Evolutionary conservation across 371 early-diverging fungal species (phyloP), one percentile per base, ranked within the genome.

Genomic region (Thermomucor indicae-seudaticae): DNA sequence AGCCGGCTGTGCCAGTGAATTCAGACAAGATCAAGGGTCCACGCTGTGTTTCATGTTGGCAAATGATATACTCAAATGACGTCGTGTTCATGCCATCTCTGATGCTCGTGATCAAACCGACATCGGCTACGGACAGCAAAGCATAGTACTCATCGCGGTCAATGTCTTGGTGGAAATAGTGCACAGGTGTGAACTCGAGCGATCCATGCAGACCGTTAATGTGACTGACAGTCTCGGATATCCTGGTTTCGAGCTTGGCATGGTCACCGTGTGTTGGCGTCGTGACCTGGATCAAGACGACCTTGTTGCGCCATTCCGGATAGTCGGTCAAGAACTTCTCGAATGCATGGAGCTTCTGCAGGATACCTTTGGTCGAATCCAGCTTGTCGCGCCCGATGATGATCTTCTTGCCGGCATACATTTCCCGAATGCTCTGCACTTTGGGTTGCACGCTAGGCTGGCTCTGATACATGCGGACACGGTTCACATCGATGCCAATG

Each of bases 11-110:
- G 12, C 98, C 99, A 16, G 98, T 93, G 75, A 97, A 97, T 68
- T 99, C 98, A 51, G 92, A 92, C 40, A 99, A 72, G 16, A 99
- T 92, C 32, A 99, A 76, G n/a, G 94, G 90, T 0, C 93, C 93
- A 43, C 84, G 78, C 40, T 85, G 75, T 30, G 88, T 91, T 32
- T 91, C 89, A 42, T 92, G 89, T 64, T 98, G 98, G 75, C 97
- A 99, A 39, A 97, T 82, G 35, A 98, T 85, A 70, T 92, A 99
- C 66, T 99, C 99, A 46, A 97, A 90, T 30, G 93, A 90, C 1
- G 98, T 98, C 7, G 99, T 91, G 74, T 99, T 99, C 99, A 99
- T 99, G 43, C 99, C 99, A 71, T 99, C 99, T n/a, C 98, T 81
- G 11, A 98, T 80, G 43, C 92, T 86, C 4, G 99, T 99, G 49